Conservation (phyloP, 495 filamentous ascomycete species). For the Penicillium turbatum region DNA sequence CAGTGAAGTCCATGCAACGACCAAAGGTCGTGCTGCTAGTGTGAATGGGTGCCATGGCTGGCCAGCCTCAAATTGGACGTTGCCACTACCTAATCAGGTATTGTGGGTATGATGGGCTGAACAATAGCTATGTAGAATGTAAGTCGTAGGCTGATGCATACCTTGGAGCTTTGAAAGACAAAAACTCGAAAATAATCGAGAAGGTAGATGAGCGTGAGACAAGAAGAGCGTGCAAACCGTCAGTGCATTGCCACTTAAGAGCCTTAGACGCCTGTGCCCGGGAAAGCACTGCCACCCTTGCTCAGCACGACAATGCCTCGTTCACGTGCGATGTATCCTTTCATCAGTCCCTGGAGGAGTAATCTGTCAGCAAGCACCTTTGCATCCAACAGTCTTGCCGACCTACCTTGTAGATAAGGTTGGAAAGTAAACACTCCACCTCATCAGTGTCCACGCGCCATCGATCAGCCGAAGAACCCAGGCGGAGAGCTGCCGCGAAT, state of each 20-base stretch:
- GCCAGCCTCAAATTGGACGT: background rate
- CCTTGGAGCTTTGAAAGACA: background rate
- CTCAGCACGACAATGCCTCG: conserved; percentile 84
- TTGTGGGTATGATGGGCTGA: background rate
- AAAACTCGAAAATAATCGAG: background rate
- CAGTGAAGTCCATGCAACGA: background rate
- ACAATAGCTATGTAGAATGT: background rate
- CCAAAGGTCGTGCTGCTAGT: background rate
- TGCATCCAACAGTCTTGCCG: background rate
- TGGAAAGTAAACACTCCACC: conserved; percentile 90
- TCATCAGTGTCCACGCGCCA: conserved; percentile 79
- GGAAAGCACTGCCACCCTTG: conserved; percentile 79
- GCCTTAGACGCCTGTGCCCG: conserved; percentile 80
- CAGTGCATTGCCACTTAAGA: background rate
- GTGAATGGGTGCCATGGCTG: background rate
- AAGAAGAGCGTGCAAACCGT: background rate
- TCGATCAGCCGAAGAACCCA: conserved; percentile 48
- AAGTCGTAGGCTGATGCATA: background rate
- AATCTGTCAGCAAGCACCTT: conserved; percentile 9
- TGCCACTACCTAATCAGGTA: background rate
- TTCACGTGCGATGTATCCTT: conserved; percentile 93
- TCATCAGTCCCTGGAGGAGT: conserved; percentile 73
- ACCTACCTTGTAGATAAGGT: conserved; percentile 92
- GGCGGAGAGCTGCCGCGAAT: conserved; percentile 63
- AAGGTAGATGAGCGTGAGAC: background rate